Evolutionary conservation across 2,329 filamentous ascomycete species (phyloP).

Genomic region (Penicillium sclerotiorum): DNA sequence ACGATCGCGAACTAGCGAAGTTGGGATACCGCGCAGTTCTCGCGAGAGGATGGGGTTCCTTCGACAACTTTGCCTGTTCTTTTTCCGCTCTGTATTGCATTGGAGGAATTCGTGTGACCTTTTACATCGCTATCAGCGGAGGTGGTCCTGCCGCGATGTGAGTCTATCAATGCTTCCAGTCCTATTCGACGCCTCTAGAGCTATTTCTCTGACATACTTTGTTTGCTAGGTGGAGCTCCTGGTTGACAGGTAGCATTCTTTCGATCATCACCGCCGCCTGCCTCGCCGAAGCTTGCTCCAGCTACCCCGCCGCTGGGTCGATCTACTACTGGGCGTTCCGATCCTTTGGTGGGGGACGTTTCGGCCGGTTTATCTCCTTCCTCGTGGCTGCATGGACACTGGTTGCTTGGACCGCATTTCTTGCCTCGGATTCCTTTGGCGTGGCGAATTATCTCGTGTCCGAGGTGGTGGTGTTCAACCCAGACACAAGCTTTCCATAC

Average conservation of each 20-base stretch:
- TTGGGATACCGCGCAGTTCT: conserved; percentile 30
- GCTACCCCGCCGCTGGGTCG: conserved; percentile 33
- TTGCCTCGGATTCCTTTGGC: conserved; percentile 29
- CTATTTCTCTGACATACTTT: conserved; percentile 2
- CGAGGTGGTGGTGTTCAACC: conserved; percentile 44
- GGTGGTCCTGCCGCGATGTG: conserved; percentile 30
- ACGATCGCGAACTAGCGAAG: conserved; percentile 29
- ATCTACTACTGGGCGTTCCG: conserved; percentile 37
- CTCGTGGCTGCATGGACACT: conserved; percentile 60
- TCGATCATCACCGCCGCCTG: conserved; percentile 32
- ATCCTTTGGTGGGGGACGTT: conserved; percentile 28
- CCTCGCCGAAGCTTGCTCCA: conserved; percentile 35
- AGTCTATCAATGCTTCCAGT: conserved; percentile 1
- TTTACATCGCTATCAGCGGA: conserved; percentile 30
- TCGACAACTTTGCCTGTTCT: conserved; percentile 33
- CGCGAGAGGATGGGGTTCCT: conserved; percentile 28
- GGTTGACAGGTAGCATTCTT: conserved; percentile 26
- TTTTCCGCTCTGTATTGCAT: conserved; percentile 32
- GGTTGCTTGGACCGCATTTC: conserved; percentile 55
- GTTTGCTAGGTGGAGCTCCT: conserved; percentile 26
- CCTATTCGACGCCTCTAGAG: not conserved
- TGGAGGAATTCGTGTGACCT: conserved; percentile 31
- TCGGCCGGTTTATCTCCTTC: conserved; percentile 43
- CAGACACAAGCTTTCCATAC: conserved; percentile 40
- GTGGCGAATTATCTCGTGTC: conserved; percentile 33